Evolutionary conservation across 352 stramenopile species (phyloP).

Genomic region (Phytopythium cucurbitacearum): DNA sequence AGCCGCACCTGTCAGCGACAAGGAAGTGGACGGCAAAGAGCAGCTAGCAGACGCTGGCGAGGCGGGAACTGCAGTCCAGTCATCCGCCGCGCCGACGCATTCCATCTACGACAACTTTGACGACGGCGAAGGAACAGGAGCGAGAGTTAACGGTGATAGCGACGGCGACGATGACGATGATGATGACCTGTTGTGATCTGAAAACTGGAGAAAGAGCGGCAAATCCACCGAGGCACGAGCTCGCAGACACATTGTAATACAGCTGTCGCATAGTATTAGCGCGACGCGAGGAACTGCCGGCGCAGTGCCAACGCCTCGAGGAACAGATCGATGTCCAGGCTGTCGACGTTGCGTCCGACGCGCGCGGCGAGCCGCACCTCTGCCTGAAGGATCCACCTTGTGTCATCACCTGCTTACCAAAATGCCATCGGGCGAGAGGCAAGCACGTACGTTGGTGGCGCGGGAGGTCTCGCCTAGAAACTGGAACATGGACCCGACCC

Average conservation of each 20-base stretch:
- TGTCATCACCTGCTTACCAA: neutral
- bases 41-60: neutral
- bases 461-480: slow-evolving; percentile 76
- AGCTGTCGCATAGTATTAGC: slow-evolving; percentile 9
- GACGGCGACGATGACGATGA: slow-evolving; percentile 43
- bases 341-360: slow-evolving; percentile 74
- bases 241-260: neutral
- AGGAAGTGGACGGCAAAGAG: neutral
- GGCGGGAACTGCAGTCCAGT: neutral
- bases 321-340: slow-evolving; percentile 78
- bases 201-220: slow-evolving; percentile 1
- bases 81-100: slow-evolving; percentile 5
- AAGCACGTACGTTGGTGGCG: slow-evolving; percentile 14
- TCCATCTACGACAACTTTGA: slow-evolving; percentile 77
- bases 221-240: neutral
- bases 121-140: slow-evolving; percentile 26
- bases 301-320: slow-evolving; percentile 63
- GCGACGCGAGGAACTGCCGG: slow-evolving; percentile 63
- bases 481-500: slow-evolving; percentile 76
- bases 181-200: slow-evolving; percentile 55
- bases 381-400: slow-evolving; percentile 12
- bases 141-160: slow-evolving; percentile 4
- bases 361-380: slow-evolving; percentile 65
- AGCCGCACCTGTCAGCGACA: neutral
- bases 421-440: slow-evolving; percentile 5